A percentile compares a stretch with the other conserved stretches of the same genome.
Conservation (phyloP, 257 asterid species). For the Nicotiana tomentosiformis region DNA sequence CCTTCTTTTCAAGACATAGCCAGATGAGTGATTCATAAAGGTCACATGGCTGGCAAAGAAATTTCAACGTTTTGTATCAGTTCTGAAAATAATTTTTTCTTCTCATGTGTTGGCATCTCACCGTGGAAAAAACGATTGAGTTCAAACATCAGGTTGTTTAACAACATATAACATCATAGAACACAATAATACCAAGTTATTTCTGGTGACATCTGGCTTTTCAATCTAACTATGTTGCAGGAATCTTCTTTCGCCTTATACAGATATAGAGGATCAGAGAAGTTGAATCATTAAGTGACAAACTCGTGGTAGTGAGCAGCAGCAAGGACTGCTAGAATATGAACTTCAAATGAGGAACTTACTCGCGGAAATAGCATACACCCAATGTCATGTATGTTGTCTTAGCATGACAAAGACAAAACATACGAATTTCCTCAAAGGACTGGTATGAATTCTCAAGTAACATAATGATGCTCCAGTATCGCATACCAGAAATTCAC, state of each 20-base stretch:
- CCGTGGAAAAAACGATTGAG: background rate
- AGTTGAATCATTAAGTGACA: background rate
- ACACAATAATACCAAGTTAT: background rate
- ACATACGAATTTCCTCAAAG: too few species aligned
- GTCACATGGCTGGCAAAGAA: slow-evolving; percentile 29
- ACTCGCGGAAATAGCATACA: background rate
- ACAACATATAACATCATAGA: background rate
- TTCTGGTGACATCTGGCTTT: background rate
- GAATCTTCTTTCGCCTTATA: background rate
- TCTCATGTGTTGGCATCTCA: background rate
- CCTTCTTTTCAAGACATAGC: slow-evolving; percentile 35
- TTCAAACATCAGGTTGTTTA: background rate
- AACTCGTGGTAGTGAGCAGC: background rate
- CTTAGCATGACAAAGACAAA: too few species aligned
- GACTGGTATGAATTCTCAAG: too few species aligned
- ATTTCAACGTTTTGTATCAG: slow-evolving; percentile 19
- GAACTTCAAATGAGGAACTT: background rate
- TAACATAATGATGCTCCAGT: too few species aligned
- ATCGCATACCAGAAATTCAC: too few species aligned
- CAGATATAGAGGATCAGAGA: background rate
- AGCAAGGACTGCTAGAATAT: background rate
- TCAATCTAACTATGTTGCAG: background rate
- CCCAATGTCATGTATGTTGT: background rate
- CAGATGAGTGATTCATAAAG: slow-evolving; percentile 46
- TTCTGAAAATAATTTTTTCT: slow-evolving; percentile 1